Evolutionary conservation across 2,329 filamentous ascomycete species (phyloP), one percentile per base, ranked within the genome.

Genomic region (Hypoxylon sp.): DNA sequence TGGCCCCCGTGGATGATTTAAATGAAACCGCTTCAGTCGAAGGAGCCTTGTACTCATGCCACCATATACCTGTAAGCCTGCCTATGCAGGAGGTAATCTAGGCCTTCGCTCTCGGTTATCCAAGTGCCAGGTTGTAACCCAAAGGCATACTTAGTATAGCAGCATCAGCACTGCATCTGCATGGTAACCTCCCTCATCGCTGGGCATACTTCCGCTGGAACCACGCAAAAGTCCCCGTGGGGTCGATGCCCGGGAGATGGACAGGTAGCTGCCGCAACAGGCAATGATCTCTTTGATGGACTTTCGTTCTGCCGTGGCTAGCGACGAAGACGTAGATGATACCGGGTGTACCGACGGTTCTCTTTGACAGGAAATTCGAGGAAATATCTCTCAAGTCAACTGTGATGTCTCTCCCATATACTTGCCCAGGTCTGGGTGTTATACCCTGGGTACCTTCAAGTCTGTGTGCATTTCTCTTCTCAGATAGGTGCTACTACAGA

Each of bases 101-200:
- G 26, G 18, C 17, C 23, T 35, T 48, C 37, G 6, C 45, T 55
- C 21, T 38, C 33, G 40, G 49, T n/a, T 24, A 33, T 51, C 37
- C 27, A 52, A 35, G 33, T 24, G 15, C 15, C 18, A 33, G 17
- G 26, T 13, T 48, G 45, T 37, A 37, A 55, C 53, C 23, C 47
- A 29, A 29, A 42, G 42, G n/a, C 46, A 7, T 42, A 41, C 38
- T 46, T 55, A 52, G 21, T 33, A 41, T 40, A 48, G 43, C 41
- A 33, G 54, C 37, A 52, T 45, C 40, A 58, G 37, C 50, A 55
- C 23, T 58, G 48, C 51, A 55, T 58, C 57, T 58, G 57, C 57
- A 60, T 60, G 50, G 43, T 23, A 55, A 54, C 48, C 40, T 56
- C 42, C 38, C 47, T 58, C 55, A 35, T 58, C 35, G 20, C 11